These are phyloP conservation scores for Globisporangium nodosum DNA, from an alignment of 352 stramenopile genomes.

Conservation along the genomic window DNA sequence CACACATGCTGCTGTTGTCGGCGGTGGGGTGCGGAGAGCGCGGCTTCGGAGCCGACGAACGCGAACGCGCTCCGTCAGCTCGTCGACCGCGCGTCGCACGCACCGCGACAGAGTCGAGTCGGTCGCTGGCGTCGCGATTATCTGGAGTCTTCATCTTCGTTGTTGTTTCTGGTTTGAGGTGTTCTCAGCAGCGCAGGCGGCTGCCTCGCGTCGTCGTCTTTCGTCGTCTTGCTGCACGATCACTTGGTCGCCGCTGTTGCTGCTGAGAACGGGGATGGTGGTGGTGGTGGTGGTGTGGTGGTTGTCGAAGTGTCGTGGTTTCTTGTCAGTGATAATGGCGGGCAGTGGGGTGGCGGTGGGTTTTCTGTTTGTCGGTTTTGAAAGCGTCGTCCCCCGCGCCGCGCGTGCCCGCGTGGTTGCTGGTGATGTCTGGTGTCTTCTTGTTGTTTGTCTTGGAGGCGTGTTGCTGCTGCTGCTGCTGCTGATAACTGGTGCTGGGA, in stretches of 20 bases:
- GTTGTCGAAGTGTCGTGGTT: neutral
- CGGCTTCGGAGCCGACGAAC: too few species aligned
- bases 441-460: neutral
- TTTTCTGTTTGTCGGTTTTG: conserved; percentile 9
- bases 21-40: too few species aligned
- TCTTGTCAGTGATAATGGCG: neutral
- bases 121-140: neutral
- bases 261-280: neutral
- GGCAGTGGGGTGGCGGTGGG: neutral
- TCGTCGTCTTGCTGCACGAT: too few species aligned
- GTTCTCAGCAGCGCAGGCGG: neutral
- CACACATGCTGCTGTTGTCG: too few species aligned
- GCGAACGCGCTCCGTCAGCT: too few species aligned
- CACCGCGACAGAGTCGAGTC: too few species aligned
- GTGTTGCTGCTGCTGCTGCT: neutral
- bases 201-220: too few species aligned
- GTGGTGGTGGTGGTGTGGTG: neutral
- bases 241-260: neutral
- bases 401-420: neutral
- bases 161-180: neutral
- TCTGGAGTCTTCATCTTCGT: neutral
- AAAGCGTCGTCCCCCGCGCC: neutral
- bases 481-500: too few species aligned
- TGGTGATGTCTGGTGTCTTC: neutral
- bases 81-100: too few species aligned